Evolutionary conservation across 441 rosid species (phyloP).

Genomic region (Eutrema salsugineum): DNA sequence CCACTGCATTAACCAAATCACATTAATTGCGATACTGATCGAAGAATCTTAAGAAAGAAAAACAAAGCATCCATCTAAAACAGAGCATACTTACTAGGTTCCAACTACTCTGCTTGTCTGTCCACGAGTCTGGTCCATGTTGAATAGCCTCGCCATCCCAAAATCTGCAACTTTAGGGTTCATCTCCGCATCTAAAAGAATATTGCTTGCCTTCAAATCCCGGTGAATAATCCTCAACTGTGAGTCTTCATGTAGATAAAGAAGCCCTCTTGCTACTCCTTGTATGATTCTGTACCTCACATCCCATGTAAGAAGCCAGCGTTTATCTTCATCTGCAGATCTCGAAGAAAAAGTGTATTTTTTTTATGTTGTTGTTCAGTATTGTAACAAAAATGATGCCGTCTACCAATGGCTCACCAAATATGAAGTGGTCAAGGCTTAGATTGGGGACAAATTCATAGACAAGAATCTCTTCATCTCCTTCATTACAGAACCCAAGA

Average conservation of each 20-base stretch:
- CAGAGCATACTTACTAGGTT: conserved; percentile 11
- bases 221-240: conserved; percentile 4
- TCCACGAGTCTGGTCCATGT: conserved; percentile 23
- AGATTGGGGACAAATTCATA: conserved; percentile 41
- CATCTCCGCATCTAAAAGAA: conserved; percentile 23
- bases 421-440: conserved; percentile 41
- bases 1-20: conserved; percentile 17
- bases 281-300: background rate
- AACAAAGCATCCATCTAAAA: background rate
- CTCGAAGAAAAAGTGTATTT: background rate
- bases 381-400: background rate
- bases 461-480: conserved; percentile 39
- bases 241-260: conserved; percentile 16
- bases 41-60: background rate
- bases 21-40: background rate
- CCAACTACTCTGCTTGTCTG: conserved; percentile 29
- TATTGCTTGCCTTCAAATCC: conserved; percentile 3
- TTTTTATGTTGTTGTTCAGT: background rate
- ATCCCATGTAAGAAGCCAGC: background rate
- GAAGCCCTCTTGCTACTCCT: conserved; percentile 5
- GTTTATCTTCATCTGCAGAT: background rate
- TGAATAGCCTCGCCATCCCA: conserved; percentile 24
- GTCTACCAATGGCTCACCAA: conserved; percentile 21
- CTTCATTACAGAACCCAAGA: conserved; percentile 37
- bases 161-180: conserved; percentile 19